phyloP scores from a whole-genome alignment of 305 asterid species.

The Plantago coronopus region DNA sequence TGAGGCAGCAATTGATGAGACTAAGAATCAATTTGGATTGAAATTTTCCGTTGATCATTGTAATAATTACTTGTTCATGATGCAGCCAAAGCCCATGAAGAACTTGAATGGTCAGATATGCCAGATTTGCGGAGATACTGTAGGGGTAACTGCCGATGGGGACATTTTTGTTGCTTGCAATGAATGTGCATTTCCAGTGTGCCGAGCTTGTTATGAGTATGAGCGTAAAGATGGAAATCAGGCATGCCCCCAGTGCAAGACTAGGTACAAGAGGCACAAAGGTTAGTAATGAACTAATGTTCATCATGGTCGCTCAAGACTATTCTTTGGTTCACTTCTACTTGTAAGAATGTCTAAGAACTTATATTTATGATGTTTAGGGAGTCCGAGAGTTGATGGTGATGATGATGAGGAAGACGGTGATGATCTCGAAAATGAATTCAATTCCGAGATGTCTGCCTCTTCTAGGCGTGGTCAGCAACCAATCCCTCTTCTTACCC shows the following conservation, averaged over 20 bases:
- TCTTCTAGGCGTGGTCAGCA: conserved; percentile 65
- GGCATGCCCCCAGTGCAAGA: conserved; percentile 59
- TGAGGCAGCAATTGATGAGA: background rate
- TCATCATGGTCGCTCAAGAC: background rate
- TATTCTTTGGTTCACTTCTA: background rate
- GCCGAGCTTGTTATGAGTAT: conserved; percentile 60
- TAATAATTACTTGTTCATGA: conserved; percentile 9
- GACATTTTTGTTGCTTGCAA: conserved; percentile 62
- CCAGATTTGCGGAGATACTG: conserved; percentile 57
- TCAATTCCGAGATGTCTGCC: conserved; percentile 55
- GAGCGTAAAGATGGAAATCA: conserved; percentile 61
- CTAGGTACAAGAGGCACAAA: conserved; percentile 50
- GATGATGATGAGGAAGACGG: conserved; percentile 71
- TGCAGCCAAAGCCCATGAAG: conserved; percentile 48
- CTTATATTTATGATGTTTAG: conserved; percentile 26
- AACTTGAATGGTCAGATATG: conserved; percentile 49
- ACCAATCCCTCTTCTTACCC: conserved; percentile 67
- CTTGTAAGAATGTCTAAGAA: background rate
- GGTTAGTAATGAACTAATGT: conserved; percentile 19
- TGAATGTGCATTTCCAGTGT: conserved; percentile 62
- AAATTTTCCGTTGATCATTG: conserved; percentile 14
- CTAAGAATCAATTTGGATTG: background rate
- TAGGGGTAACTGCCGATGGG: conserved; percentile 44
- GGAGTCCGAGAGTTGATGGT: conserved; percentile 74
- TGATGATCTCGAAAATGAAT: conserved; percentile 72